Conservation (phyloP, 768 basidiomycete genomes). For the Coprinopsis cinerea region DNA sequence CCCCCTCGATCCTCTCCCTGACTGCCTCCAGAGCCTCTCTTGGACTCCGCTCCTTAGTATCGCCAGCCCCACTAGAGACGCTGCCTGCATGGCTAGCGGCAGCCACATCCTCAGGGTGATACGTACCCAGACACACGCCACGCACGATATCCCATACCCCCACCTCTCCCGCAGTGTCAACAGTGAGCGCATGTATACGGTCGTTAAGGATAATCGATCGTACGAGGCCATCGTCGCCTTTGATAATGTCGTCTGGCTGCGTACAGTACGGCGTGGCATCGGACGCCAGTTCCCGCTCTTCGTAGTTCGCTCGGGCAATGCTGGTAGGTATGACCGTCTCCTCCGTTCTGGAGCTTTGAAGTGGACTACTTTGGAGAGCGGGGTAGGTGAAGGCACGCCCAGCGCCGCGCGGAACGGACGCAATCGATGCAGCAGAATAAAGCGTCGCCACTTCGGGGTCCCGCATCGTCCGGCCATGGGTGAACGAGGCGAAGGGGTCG, state of each 20-base stretch:
- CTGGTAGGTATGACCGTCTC: constrained; percentile 25
- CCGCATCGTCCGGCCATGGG: constrained; percentile 30
- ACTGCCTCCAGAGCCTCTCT: constrained; percentile 84
- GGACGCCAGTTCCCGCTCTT: constrained; percentile 72
- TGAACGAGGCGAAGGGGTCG: constrained; percentile 46
- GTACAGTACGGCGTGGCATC: constrained; percentile 58
- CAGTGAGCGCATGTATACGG: constrained; percentile 82
- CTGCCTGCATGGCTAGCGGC: constrained; percentile 48
- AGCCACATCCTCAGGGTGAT: constrained; percentile 58
- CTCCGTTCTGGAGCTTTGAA: constrained; percentile 30
- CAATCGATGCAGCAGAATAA: constrained; percentile 80
- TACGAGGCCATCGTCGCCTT: constrained; percentile 77
- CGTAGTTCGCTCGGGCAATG: constrained; percentile 46
- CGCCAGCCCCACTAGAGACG: constrained; percentile 31
- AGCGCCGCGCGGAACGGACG: constrained; percentile 43
- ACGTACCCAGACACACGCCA: constrained; percentile 69
- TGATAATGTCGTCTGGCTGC: constrained; percentile 64
- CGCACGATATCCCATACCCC: constrained; percentile 91
- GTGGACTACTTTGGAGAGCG: constrained; percentile 18
- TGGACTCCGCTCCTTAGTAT: constrained; percentile 52
- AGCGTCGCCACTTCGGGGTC: constrained; percentile 82
- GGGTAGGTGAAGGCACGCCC: constrained; percentile 22
- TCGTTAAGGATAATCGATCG: constrained; percentile 82
- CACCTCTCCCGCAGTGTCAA: constrained; percentile 84
- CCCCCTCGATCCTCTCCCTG: constrained; percentile 89